Base-by-base conservation (phyloP, 768 basidiomycete genomes). In the Agaricus subrufescens region DNA sequence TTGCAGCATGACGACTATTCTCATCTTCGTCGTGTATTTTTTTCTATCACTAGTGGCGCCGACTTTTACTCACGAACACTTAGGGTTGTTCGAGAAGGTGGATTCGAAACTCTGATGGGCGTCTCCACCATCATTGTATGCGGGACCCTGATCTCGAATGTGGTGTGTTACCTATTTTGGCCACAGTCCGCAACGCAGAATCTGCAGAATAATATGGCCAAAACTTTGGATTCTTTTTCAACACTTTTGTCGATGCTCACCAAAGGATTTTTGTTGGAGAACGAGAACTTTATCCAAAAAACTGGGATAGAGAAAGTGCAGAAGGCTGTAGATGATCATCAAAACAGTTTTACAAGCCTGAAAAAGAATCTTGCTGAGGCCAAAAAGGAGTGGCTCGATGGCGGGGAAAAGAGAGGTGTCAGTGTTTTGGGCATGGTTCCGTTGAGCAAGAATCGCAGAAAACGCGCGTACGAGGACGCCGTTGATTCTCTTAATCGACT, bases 11-110 rank as follows among this genome's bases (percentile, higher is more conserved):
- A 85, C 83, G 0, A 80, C 83, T 0, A 91, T 93, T 49, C 85
- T 91, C 19, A 75, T 95, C 12, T 94, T 92, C 64, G 79, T 91
- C 38, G 93, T 95, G 85, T 91, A 66, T 65, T 45, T 26, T 46
- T 34, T 19, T 15, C 11, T 49, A 19, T 49, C 27, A 42, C 15
- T 27, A 27, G 7, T 34, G 47, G 19, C 19, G 1, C 19, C 9
- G 25, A 29, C 23, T 12, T 37, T 61, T 58, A 40, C 50, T 27
- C 29, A 40, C 39, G 40, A 29, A 15, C 43, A 39, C 46, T 1
- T 30, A 93, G 89, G 0, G 74, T 96, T 39, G 85, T 96, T 58
- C 94, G 90, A 66, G 94, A 96, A 73, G 94, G 94, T 19, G 90
- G 87, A n/a, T 63, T 88, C 42, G 72, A 82, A 29, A 89, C 83